Evolutionary conservation across 2,329 filamentous ascomycete genomes (phyloP).

Genomic region (Calonectria henricotiae): DNA sequence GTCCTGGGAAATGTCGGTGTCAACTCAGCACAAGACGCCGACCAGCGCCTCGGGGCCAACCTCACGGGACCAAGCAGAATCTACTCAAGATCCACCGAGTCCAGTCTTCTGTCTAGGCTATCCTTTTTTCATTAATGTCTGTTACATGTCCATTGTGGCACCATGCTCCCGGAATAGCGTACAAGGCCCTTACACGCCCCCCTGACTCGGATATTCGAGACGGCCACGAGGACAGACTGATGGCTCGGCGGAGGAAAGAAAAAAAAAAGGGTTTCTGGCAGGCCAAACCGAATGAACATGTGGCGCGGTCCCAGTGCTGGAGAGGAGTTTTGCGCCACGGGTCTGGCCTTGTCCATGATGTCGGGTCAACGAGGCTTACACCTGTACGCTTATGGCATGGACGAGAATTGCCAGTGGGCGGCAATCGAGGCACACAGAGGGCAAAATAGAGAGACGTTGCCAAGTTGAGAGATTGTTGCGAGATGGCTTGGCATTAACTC

Average conservation of each 20-base stretch:
- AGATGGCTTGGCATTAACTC: constrained; percentile 1
- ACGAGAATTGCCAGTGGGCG: neutral
- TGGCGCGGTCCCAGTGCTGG: constrained; percentile 20
- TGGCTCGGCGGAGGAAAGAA: neutral
- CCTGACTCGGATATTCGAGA: neutral
- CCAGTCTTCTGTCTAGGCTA: neutral
- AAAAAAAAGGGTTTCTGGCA: constrained; percentile 1
- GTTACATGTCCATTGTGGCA: constrained; percentile 1
- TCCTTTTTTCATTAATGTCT: neutral
- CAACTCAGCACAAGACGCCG: constrained; percentile 2
- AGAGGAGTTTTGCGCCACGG: constrained; percentile 36
- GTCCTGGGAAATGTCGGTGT: constrained; percentile 13
- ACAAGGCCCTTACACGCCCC: neutral
- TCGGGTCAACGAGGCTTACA: constrained; percentile 27
- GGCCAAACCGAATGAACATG: neutral
- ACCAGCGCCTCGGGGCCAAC: constrained; percentile 17
- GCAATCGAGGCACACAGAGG: neutral
- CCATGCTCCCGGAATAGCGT: constrained; percentile 16
- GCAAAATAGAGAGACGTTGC: neutral
- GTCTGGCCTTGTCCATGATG: constrained; percentile 39
- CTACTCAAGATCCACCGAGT: neutral
- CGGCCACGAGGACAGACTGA: constrained; percentile 4
- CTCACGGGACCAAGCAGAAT: constrained; percentile 12
- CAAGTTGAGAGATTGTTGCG: constrained; percentile 20
- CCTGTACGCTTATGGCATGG: constrained; percentile 11